Evolutionary conservation across 768 basidiomycete genomes (phyloP), one percentile per base, ranked within the genome.

Genomic region (Tricholoma hemisulphureum): DNA sequence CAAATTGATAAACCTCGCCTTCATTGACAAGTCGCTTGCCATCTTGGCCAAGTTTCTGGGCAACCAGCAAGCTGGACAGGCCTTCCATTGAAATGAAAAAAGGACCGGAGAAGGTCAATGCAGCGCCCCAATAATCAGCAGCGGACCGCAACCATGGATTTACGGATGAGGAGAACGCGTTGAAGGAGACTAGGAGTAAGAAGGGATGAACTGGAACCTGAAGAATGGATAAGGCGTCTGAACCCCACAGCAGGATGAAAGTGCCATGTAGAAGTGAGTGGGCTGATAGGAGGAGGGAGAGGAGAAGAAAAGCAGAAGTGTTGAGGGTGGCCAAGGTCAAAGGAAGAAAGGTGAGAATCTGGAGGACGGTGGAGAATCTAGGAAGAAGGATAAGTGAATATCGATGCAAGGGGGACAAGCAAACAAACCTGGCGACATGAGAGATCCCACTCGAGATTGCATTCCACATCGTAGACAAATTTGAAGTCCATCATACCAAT

Each of bases 201-300:
- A 93, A 91, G 0, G 91, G 86, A 69, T 93, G 91, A 78, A 92
- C 86, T 8, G 92, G 92, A 29, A 93, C 82, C 73, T 94, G 92
- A 56, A 93, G 77, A 58, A 94, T 79, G 13, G 89, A 85, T 51
- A 93, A 78, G 13, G 83, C 81, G 46, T 83, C 77, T 11, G 89
- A 89, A 56, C 84, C 83, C 83, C 85, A 89, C 57, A 91, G 63
- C 39, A 89, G 78, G 58, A 84, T 77, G 65, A 93, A 78, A 2
- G 90, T 90, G 56, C 91, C 90, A 77, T 94, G 92, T 48, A 93
- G 83, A 70, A 93, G 78, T 1, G 90, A 84, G 68, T 93, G 91
- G 29, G 81, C 65, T 51, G 88, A 86, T 52, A 93, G 78, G 11
- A 93, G 82, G 18, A 94, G 77, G 9, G 92, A 93, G 32, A 93